A percentile compares a stretch with the other conserved stretches of the same genome.
phyloP scores from a whole-genome alignment of 1,139 yeast species.

The Geotrichum fermentans region DNA sequence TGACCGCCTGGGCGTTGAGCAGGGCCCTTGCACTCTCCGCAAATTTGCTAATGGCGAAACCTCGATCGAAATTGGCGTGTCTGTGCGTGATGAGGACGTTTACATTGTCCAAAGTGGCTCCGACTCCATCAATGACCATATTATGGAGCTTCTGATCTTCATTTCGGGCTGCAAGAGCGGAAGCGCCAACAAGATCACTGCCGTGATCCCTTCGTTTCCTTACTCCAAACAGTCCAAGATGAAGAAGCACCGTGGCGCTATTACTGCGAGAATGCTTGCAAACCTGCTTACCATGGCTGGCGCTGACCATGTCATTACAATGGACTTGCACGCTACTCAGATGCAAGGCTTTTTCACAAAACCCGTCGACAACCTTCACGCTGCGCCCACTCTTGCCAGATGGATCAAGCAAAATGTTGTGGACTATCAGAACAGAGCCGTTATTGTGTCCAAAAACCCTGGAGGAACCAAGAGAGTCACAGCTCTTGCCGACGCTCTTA shows the following conservation, averaged over 20 bases:
- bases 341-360: conserved; percentile 98
- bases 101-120: conserved; percentile 94
- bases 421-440: conserved; percentile 78
- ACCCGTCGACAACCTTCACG: conserved; percentile 93
- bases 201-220: conserved; percentile 95
- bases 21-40: conserved; percentile 86
- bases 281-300: conserved; percentile 95
- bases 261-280: conserved; percentile 98
- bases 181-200: conserved; percentile 92
- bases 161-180: conserved; percentile 97
- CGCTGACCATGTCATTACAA: conserved; percentile 95
- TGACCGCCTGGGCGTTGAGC: conserved; percentile 82
- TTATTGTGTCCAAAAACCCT: conserved; percentile 90
- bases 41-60: conserved; percentile 97
- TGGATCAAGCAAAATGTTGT: conserved; percentile 92
- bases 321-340: conserved; percentile 97
- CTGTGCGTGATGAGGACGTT: conserved; percentile 94
- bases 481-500: conserved; percentile 89
- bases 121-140: conserved; percentile 83
- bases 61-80: conserved; percentile 88
- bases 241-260: conserved; percentile 98
- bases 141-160: conserved; percentile 89
- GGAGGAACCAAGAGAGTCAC: conserved; percentile 98
- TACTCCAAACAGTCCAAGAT: conserved; percentile 95
- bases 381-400: conserved; percentile 92